Evolutionary conservation across 306 rosid genomes (phyloP).

Genomic region (Arachis hypogaea): DNA sequence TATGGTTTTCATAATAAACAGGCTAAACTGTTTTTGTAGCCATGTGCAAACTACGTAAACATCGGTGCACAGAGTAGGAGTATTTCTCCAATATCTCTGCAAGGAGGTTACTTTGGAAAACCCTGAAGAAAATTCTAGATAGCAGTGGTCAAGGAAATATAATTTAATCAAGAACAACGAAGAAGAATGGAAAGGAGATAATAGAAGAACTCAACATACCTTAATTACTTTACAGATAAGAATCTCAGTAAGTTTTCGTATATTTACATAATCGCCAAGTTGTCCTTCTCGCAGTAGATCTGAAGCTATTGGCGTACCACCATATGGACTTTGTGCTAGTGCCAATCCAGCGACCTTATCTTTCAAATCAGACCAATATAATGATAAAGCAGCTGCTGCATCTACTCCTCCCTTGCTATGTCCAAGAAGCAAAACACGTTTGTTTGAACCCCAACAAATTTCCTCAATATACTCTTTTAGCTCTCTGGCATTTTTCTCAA

Average conservation of each 20-base stretch:
- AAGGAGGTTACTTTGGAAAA: not conserved
- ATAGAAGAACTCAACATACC: slow-evolving; percentile 50
- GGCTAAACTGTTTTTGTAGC: not conserved
- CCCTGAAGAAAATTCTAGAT: not conserved
- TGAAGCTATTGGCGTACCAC: slow-evolving; percentile 97
- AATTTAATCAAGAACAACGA: slow-evolving; percentile 20
- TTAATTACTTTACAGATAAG: slow-evolving; percentile 83
- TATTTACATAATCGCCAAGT: slow-evolving; percentile 92
- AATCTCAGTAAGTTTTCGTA: slow-evolving; percentile 90
- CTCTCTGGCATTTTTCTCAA: slow-evolving; percentile 95
- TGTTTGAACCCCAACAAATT: slow-evolving; percentile 93
- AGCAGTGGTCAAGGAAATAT: not conserved
- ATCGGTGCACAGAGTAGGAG: not conserved
- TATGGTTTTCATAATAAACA: not conserved
- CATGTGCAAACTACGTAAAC: not conserved
- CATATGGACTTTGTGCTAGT: slow-evolving; percentile 96
- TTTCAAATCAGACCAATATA: slow-evolving; percentile 95
- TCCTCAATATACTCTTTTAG: slow-evolving; percentile 93
- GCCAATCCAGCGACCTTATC: slow-evolving; percentile 96
- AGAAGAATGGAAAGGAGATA: not conserved
- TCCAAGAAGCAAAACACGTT: slow-evolving; percentile 91
- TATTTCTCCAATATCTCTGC: not conserved
- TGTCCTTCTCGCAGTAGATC: slow-evolving; percentile 97
- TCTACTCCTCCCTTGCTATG: slow-evolving; percentile 99
- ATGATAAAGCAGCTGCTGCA: slow-evolving; percentile 94